These are phyloP conservation scores for Alternaria brassicicola DNA, from an alignment of 2,329 filamentous ascomycete species.

Conservation along the genomic window DNA sequence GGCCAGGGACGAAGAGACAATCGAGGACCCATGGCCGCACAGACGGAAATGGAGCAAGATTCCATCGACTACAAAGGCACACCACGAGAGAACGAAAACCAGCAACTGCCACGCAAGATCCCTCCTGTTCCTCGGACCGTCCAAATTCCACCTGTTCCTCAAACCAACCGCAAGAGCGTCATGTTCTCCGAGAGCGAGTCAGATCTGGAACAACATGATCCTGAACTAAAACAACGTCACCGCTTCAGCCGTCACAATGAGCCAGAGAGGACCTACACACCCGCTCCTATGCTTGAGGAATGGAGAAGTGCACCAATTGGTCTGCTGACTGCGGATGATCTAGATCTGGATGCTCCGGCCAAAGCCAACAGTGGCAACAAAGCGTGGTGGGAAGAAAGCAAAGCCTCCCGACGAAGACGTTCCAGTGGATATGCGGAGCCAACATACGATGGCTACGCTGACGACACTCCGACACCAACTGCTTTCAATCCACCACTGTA, in stretches of 20 bases:
- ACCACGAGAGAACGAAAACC: constrained; percentile 41
- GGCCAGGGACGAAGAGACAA: constrained; percentile 37
- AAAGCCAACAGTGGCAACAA: constrained; percentile 40
- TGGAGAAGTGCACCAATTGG: constrained; percentile 53
- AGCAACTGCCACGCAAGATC: constrained; percentile 33
- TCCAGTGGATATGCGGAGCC: constrained; percentile 43
- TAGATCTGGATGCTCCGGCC: constrained; percentile 48
- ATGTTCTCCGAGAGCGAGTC: constrained; percentile 45
- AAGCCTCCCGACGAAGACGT: constrained; percentile 52
- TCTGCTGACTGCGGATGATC: constrained; percentile 51
- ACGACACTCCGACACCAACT: constrained; percentile 68
- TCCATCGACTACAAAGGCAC: constrained; percentile 45
- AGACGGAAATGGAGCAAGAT: constrained; percentile 49
- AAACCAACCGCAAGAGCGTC: constrained; percentile 49
- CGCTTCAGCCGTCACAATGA: constrained; percentile 48
- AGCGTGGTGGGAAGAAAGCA: constrained; percentile 78
- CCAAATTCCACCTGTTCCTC: constrained; percentile 30
- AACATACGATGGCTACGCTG: constrained; percentile 71
- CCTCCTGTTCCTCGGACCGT: constrained; percentile 10
- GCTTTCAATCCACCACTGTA: constrained; percentile 83
- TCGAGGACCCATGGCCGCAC: constrained; percentile 43
- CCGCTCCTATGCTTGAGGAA: constrained; percentile 65
- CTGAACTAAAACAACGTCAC: constrained; percentile 41
- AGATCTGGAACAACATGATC: constrained; percentile 26
- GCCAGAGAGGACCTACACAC: constrained; percentile 60